These are phyloP conservation scores for Xylaria sp. DNA, from an alignment of 2,329 filamentous ascomycete species.

Conservation along the genomic window DNA sequence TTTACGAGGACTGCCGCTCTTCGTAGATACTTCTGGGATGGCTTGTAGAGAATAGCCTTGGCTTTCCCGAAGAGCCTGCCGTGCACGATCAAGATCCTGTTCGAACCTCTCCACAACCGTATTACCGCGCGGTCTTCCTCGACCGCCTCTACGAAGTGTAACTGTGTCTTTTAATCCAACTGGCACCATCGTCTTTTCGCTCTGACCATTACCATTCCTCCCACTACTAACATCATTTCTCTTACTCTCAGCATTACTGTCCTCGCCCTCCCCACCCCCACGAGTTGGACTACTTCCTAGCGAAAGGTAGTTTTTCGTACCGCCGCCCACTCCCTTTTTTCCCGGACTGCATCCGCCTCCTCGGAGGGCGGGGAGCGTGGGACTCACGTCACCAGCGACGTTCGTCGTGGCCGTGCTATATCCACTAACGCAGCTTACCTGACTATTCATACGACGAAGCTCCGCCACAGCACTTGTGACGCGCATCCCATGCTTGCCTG, in stretches of 20 bases:
- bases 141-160: conserved; percentile 13
- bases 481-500: conserved; percentile 36
- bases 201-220: not conserved
- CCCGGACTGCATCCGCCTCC: conserved; percentile 54
- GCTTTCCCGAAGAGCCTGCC: conserved; percentile 31
- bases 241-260: not conserved
- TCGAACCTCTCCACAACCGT: conserved; percentile 40
- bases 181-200: not conserved
- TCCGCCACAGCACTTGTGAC: conserved; percentile 60
- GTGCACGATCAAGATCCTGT: conserved; percentile 32
- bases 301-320: conserved; percentile 59
- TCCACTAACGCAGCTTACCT: conserved; percentile 58
- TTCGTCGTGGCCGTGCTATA: conserved; percentile 53
- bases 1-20: not conserved
- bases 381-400: conserved; percentile 43
- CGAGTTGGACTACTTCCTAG: conserved; percentile 48
- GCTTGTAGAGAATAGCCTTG: conserved; percentile 28
- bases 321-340: conserved; percentile 48
- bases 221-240: not conserved
- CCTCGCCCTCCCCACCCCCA: not conserved
- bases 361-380: conserved; percentile 53
- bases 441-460: conserved; percentile 68
- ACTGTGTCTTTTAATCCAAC: conserved; percentile 1
- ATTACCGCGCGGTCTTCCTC: conserved; percentile 32
- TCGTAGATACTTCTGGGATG: conserved; percentile 9